phyloP scores from a whole-genome alignment of 768 basidiomycete genomes.

The Tephrocybe sp. region DNA sequence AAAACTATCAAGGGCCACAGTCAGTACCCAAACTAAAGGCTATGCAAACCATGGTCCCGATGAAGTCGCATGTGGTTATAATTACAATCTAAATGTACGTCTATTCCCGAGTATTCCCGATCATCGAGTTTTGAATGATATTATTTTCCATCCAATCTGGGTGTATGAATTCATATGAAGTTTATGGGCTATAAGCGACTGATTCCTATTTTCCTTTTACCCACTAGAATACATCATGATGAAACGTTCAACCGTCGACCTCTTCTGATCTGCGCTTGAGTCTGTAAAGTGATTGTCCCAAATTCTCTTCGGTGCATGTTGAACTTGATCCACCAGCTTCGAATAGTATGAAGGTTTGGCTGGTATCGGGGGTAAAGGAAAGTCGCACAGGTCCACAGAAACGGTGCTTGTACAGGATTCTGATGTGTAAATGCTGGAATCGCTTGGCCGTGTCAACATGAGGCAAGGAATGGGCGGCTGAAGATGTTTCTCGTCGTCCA shows the following conservation, averaged over 20 bases:
- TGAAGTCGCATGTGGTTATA: no score
- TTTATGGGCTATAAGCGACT: no score
- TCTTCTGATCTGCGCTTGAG: conserved; percentile 16
- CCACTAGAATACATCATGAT: conserved; percentile 22
- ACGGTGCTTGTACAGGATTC: conserved; percentile 36
- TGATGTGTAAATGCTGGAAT: conserved; percentile 29
- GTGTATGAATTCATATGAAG: no score
- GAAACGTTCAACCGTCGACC: conserved; percentile 22
- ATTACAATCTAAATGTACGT: no score
- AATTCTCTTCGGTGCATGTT: conserved; percentile 12
- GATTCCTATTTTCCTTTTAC: not conserved
- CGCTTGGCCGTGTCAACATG: conserved; percentile 37
- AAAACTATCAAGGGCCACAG: no score
- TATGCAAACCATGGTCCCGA: no score
- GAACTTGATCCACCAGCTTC: conserved; percentile 18
- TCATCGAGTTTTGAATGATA: no score
- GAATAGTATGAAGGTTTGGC: conserved; percentile 18
- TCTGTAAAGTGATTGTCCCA: conserved; percentile 17
- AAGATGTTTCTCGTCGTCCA: conserved; percentile 11
- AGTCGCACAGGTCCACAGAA: conserved; percentile 45
- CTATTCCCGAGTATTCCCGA: no score
- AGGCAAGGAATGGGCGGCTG: conserved; percentile 23
- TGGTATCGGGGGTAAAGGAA: conserved; percentile 41
- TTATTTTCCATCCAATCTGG: no score
- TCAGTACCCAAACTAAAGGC: no score